These are phyloP conservation scores for Saccharomyces pastorianus DNA, from an alignment of 1,139 yeast species.

Conservation along the genomic window DNA sequence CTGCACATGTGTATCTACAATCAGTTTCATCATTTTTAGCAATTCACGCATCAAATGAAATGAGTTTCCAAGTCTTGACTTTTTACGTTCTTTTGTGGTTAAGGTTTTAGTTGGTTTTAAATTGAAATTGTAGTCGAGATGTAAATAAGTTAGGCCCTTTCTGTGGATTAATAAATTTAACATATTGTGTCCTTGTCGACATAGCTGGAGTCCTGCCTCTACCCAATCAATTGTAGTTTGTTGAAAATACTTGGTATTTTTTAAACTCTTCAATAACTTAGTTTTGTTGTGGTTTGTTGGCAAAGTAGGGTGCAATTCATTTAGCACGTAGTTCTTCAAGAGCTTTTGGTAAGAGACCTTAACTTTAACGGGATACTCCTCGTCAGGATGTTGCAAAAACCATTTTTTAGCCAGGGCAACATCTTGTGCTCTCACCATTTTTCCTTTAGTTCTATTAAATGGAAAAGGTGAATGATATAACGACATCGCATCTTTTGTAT, in stretches of 20 bases:
- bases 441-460: slow-evolving; percentile 65
- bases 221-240: slow-evolving; percentile 95
- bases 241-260: slow-evolving; percentile 79
- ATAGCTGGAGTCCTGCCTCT: slow-evolving; percentile 91
- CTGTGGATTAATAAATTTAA: slow-evolving; percentile 81
- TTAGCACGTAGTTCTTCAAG: slow-evolving; percentile 63
- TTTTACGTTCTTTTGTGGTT: slow-evolving; percentile 92
- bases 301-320: slow-evolving; percentile 50
- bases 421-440: slow-evolving; percentile 77
- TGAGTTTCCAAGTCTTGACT: slow-evolving; percentile 93
- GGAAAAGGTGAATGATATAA: slow-evolving; percentile 82
- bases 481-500: slow-evolving; percentile 51
- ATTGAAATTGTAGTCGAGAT: slow-evolving; percentile 90
- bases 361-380: slow-evolving; percentile 60
- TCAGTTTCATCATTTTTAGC: slow-evolving; percentile 65
- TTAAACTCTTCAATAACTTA: slow-evolving; percentile 58
- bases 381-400: slow-evolving; percentile 65
- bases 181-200: slow-evolving; percentile 92
- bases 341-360: slow-evolving; percentile 83
- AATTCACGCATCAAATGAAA: slow-evolving; percentile 91
- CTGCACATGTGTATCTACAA: slow-evolving; percentile 93
- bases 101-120: slow-evolving; percentile 92
- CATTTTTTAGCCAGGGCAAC: slow-evolving; percentile 76
- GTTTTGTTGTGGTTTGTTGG: slow-evolving; percentile 41
- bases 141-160: slow-evolving; percentile 85